A percentile compares a stretch with the other conserved stretches of the same genome.
These are phyloP conservation scores for Penicillium canescens DNA, from an alignment of 495 filamentous ascomycete genomes.

Conservation along the genomic window DNA sequence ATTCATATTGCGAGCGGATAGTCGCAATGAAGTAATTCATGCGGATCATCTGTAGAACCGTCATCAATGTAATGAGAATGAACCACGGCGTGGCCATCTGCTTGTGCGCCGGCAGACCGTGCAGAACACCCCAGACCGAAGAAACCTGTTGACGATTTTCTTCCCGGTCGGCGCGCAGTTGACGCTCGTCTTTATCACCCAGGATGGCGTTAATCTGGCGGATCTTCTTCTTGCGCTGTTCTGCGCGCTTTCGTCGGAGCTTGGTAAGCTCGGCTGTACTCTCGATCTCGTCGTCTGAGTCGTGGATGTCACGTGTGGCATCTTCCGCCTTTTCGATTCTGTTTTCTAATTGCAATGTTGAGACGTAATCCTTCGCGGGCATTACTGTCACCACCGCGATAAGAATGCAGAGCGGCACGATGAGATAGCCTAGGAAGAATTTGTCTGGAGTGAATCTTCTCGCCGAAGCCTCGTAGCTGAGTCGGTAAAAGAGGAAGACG, in stretches of 20 bases:
- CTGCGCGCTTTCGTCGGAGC: slow-evolving; percentile 57
- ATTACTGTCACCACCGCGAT: slow-evolving; percentile 59
- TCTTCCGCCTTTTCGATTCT: slow-evolving; percentile 60
- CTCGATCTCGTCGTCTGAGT: slow-evolving; percentile 57
- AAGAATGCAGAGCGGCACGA: slow-evolving; percentile 58
- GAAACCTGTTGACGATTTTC: slow-evolving; percentile 53
- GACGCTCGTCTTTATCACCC: slow-evolving; percentile 52
- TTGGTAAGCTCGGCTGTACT: slow-evolving; percentile 46
- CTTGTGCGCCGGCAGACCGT: slow-evolving; percentile 66
- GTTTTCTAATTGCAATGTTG: slow-evolving; percentile 57
- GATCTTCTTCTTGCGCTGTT: slow-evolving; percentile 62
- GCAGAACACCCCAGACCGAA: slow-evolving; percentile 77
- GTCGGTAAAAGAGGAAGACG: slow-evolving; percentile 64
- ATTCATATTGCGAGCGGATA: slow-evolving; percentile 78
- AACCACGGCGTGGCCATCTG: slow-evolving; percentile 90
- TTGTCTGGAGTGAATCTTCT: slow-evolving; percentile 53
- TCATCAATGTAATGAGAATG: slow-evolving; percentile 85
- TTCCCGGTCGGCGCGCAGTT: slow-evolving; percentile 49
- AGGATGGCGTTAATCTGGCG: slow-evolving; percentile 70
- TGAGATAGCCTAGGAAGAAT: slow-evolving; percentile 65
- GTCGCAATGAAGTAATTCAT: slow-evolving; percentile 99
- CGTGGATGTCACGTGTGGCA: slow-evolving; percentile 51
- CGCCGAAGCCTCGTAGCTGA: slow-evolving; percentile 54
- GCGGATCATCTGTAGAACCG: slow-evolving; percentile 90
- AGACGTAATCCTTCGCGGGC: slow-evolving; percentile 63